Conservation (phyloP, 2,329 filamentous ascomycete species). For the Daldinia sp. region DNA sequence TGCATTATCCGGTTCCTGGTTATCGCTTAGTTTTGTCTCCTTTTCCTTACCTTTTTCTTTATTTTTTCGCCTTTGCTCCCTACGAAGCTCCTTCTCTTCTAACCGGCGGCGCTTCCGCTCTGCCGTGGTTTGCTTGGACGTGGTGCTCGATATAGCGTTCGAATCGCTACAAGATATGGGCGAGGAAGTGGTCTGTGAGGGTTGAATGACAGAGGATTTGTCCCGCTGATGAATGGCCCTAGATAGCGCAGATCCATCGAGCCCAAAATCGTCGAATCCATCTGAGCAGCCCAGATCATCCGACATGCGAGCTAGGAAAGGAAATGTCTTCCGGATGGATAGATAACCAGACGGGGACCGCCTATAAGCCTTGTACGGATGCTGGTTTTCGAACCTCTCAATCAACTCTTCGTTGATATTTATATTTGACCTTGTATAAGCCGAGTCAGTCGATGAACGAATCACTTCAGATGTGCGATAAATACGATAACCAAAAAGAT, state of each 20-base stretch:
- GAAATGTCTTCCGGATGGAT: slow-evolving; percentile 27
- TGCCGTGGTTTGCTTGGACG: slow-evolving; percentile 35
- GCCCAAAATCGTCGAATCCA: slow-evolving; percentile 36
- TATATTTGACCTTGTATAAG: slow-evolving; percentile 18
- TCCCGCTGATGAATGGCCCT: slow-evolving; percentile 26
- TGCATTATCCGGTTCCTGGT: neutral
- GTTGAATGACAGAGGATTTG: neutral
- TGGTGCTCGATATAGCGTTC: slow-evolving; percentile 31
- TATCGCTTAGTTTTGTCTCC: slow-evolving; percentile 9
- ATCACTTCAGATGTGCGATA: slow-evolving; percentile 30
- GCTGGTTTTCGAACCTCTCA: slow-evolving; percentile 8
- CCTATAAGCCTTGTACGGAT: slow-evolving; percentile 6
- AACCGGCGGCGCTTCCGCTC: slow-evolving; percentile 38
- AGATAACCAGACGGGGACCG: slow-evolving; percentile 5
- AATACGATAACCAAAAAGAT: slow-evolving; percentile 38
- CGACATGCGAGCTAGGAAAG: slow-evolving; percentile 30
- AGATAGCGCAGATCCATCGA: slow-evolving; percentile 39
- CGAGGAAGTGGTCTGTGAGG: neutral
- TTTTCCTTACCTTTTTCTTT: slow-evolving; percentile 35
- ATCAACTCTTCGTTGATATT: slow-evolving; percentile 26
- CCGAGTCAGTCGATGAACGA: slow-evolving; percentile 25
- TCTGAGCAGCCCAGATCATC: slow-evolving; percentile 19
- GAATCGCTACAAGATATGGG: slow-evolving; percentile 23
- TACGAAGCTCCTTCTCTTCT: slow-evolving; percentile 37
- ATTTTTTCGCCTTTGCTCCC: slow-evolving; percentile 30